Conservation (phyloP, 106 monocot genomes). For the Narthecium ossifragum region DNA sequence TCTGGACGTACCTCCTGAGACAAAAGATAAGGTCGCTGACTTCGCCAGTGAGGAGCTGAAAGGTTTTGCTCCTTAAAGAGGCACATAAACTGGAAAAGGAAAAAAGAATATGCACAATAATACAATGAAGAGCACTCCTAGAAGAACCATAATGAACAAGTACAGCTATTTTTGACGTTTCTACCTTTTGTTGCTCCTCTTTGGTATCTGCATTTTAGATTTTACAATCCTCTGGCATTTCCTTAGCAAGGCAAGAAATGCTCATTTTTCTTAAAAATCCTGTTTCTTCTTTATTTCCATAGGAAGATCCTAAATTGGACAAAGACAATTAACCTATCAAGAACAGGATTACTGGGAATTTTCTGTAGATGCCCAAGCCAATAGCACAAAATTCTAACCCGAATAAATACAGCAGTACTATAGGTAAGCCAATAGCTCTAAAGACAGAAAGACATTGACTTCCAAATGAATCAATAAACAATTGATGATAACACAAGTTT, state of each 20-base stretch:
- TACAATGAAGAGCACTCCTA: too few relatives aligned
- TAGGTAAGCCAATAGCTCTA: slow-evolving; percentile 80
- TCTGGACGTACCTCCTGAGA: slow-evolving; percentile 90
- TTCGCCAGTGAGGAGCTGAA: slow-evolving; percentile 84
- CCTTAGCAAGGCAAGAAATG: slow-evolving; percentile 57
- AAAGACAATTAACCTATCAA: too few relatives aligned
- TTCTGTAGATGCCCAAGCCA: too few relatives aligned
- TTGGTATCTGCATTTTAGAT: slow-evolving; percentile 77
- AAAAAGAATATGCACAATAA: slow-evolving; percentile 1
- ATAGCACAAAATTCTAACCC: slow-evolving; percentile 32
- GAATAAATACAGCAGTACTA: slow-evolving; percentile 85
- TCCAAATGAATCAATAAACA: slow-evolving; percentile 87
- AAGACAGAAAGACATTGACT: slow-evolving; percentile 76
- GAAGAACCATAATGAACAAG: too few relatives aligned
- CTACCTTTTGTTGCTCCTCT: slow-evolving; percentile 87
- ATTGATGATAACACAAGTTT: too few relatives aligned
- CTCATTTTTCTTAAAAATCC: slow-evolving; percentile 54
- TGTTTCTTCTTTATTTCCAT: slow-evolving; percentile 54
- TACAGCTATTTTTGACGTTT: too few relatives aligned
- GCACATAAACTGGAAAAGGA: slow-evolving; percentile 81
- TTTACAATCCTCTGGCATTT: slow-evolving; percentile 91
- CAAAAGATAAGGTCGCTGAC: slow-evolving; percentile 65
- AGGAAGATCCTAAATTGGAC: slow-evolving; percentile 68
- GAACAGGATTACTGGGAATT: too few relatives aligned
- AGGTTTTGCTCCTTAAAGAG: slow-evolving; percentile 82